Base-by-base conservation (phyloP, 2,329 filamentous ascomycete species). In the Fonsecaea multimorphosa region DNA sequence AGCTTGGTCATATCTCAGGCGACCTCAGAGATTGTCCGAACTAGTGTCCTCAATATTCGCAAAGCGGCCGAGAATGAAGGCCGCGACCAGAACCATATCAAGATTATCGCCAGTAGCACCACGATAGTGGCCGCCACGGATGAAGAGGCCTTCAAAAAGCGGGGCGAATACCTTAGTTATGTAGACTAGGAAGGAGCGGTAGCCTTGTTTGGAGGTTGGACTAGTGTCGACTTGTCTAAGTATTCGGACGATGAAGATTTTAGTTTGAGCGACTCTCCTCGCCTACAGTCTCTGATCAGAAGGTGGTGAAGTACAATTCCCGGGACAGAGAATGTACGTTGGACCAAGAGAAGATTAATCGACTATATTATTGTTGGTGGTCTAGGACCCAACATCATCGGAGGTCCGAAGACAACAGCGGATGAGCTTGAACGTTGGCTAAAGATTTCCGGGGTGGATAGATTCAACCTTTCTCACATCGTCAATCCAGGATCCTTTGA, bases 361-460 rank as follows among this genome's bases (percentile, higher is more conserved):
- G 76, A 83, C 67, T 78, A 77, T 58, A 79, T 79, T 36, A 74
- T 80, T 1, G 78, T 84, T 29, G 82, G 83, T n/a, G 81, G 83
- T 0, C 72, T 83, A 22, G 80, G 80, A 0, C 81, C 83, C 0
- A 78, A 84, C 1, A 72, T 76, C 5, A 77, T 85, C 14, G 84
- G 89, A 0, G 90, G 87, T 0, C 79, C 89, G 0, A 76, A 81
- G n/a, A 84, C 86, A 69, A 87, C 91, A 1, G 89, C 87, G 0
- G 88, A 92, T 72, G 82, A 84, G 46, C 81, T 92, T 58, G 87
- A 91, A 76, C 76, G 79, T 0, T 92, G 89, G 89, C 80, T 91
- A 0, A 73, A 80, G 4, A 88, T 90, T 73, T 88, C 87, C 0
- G 89, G 90, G 69, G 84, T 92, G 0, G 89, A 92, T 73, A 89